Evolutionary conservation across 345 rosid genomes (phyloP).

Genomic region (Reutealis trisperma): DNA sequence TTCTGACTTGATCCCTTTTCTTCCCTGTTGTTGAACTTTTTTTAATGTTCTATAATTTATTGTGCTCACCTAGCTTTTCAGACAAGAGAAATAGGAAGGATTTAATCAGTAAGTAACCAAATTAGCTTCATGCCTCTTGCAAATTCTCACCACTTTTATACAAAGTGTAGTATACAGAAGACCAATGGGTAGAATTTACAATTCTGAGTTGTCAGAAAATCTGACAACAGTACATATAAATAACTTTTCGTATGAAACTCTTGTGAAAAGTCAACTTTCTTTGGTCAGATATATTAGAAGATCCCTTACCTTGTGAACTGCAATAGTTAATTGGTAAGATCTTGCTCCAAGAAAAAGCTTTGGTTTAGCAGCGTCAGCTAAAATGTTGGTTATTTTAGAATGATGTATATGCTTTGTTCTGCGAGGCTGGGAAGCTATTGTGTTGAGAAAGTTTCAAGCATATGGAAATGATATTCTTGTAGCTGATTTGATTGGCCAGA

Average conservation of each 20-base stretch:
- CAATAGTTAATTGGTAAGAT: background rate
- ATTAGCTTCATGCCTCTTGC: background rate
- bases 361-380: background rate
- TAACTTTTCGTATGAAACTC: background rate
- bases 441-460: background rate
- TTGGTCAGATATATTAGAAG: background rate
- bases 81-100: background rate
- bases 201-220: background rate
- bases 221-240: background rate
- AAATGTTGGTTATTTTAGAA: background rate
- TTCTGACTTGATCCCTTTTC: background rate
- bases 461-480: background rate
- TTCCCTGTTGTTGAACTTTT: background rate
- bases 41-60: background rate
- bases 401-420: background rate
- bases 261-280: background rate
- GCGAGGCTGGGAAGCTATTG: background rate
- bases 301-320: background rate
- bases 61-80: background rate
- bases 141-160: background rate
- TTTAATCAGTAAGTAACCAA: background rate
- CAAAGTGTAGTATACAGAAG: background rate
- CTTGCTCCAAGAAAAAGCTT: background rate
- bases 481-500: constrained; percentile 10
- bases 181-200: background rate